Conservation (phyloP, 2,329 filamentous ascomycete genomes). For the Cladobotryum mycophilum region DNA sequence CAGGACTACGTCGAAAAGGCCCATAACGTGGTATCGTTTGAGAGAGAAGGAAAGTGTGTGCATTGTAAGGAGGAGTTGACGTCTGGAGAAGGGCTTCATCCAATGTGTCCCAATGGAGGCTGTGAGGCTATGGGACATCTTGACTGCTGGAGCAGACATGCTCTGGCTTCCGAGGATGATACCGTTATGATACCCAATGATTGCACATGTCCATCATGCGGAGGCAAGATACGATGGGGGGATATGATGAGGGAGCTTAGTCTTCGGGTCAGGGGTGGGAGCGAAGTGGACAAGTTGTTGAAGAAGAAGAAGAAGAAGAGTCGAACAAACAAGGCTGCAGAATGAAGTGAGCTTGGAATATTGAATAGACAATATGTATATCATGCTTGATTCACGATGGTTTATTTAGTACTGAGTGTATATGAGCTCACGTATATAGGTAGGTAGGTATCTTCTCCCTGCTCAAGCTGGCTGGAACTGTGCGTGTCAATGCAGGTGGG, state of each 20-base stretch:
- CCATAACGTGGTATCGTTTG: constrained; percentile 47
- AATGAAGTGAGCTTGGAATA: not conserved
- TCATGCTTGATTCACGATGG: too few relatives aligned
- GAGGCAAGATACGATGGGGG: constrained; percentile 58
- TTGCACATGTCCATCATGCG: constrained; percentile 68
- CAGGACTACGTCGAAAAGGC: constrained; percentile 51
- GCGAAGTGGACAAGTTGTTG: constrained; percentile 64
- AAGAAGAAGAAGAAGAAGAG: constrained; percentile 53
- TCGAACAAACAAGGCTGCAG: constrained; percentile 18
- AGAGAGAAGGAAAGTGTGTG: constrained; percentile 49
- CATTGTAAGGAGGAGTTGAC: constrained; percentile 43
- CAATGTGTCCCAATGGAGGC: constrained; percentile 46
- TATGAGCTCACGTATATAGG: too few relatives aligned
- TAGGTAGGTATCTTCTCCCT: not conserved
- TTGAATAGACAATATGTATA: not conserved
- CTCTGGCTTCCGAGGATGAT: constrained; percentile 34
- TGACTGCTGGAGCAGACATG: constrained; percentile 51
- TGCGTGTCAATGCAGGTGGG: constrained; percentile 1
- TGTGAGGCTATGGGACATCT: constrained; percentile 56
- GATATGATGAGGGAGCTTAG: constrained; percentile 79
- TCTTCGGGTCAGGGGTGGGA: constrained; percentile 62
- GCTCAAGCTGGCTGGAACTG: not conserved
- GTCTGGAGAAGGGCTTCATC: constrained; percentile 46
- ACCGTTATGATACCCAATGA: constrained; percentile 56
- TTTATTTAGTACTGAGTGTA: too few relatives aligned